Evolutionary conservation across 1,284 basidiomycete genomes (phyloP).

Genomic region (Ceratobasidium sp.): DNA sequence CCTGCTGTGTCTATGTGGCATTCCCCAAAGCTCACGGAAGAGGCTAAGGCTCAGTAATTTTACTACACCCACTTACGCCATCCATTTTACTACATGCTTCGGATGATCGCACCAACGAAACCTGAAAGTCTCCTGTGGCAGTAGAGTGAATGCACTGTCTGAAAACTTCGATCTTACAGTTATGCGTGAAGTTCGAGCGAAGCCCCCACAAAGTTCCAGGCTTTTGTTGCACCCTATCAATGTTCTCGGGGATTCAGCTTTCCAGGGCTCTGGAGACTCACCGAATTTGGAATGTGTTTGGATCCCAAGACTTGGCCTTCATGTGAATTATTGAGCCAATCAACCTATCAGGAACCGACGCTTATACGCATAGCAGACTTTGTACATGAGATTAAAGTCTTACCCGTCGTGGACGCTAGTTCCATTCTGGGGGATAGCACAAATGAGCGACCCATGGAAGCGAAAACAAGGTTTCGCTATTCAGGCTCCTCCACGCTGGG

Average conservation of each 20-base stretch:
- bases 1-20: conserved; percentile 14
- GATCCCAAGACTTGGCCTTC: conserved; percentile 33
- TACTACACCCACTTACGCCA: too few relatives aligned
- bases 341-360: conserved; percentile 1
- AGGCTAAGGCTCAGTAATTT: conserved; percentile 4
- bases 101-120: neutral
- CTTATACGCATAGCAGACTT: too few relatives aligned
- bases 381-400: too few relatives aligned
- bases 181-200: conserved; percentile 2
- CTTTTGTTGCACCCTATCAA: conserved; percentile 8
- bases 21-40: conserved; percentile 19
- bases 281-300: conserved; percentile 20
- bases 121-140: conserved; percentile 29
- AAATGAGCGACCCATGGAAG: too few relatives aligned
- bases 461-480: too few relatives aligned
- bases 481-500: too few relatives aligned
- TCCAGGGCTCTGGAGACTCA: conserved; percentile 12
- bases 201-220: conserved; percentile 36
- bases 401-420: too few relatives aligned
- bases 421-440: too few relatives aligned
- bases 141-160: conserved; percentile 23
- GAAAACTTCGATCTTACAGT: conserved; percentile 1
- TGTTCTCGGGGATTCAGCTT: conserved; percentile 23
- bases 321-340: conserved; percentile 7
- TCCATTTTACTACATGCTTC: too few relatives aligned